Evolutionary conservation across 306 rosid species (phyloP), one percentile per base, ranked within the genome.

Genomic region (Begonia masoniana): DNA sequence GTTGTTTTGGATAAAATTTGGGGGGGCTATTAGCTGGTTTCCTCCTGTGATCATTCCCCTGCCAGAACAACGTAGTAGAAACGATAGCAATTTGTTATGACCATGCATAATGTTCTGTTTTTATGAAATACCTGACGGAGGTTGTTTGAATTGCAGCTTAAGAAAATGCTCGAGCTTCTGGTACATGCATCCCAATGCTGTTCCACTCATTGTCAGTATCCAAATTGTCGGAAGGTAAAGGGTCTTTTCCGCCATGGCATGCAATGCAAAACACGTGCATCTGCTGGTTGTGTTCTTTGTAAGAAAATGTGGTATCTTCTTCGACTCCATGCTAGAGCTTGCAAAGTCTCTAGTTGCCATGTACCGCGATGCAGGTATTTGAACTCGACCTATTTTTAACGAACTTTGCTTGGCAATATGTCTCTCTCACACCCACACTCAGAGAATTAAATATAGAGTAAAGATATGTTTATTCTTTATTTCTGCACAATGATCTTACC

Each of bases 331-430:
- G 96, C 99, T 57, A 94, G 96, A 52, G 96, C 99, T 36, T 92
- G 99, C 78, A 92, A 92, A 67, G 87, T 81, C 76, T 92, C 96
- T 2, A 80, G 79, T 57, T 92, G 99, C 66, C 84, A 75, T 12
- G 99, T 92, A 15, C 99, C 99, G 5, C 95, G 99, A 53, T 92
- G 99, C 99, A 92, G 96, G 99, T 92, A 65, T 57, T 66, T 70
- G 48, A 41, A 9, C 54, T 10, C 8, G 1, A 31, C 39, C 1
- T 6, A 31, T 31, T 7, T 31, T 31, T 31, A 31, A 31, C 47
- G 12, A 36, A 46, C 48, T 57, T 60, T 55, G 39, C 6, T 56
- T 63, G 9, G 5, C 9, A 31, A 36, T 13, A 10, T 46, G 19
- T 45, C 6, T 8, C 19, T 17, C 19, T 17, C 19, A 17, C 26